Percentiles rank a stretch among this genome's conserved stretches.
phyloP scores from a whole-genome alignment of 768 basidiomycete genomes.

The Hericium coralloides region DNA sequence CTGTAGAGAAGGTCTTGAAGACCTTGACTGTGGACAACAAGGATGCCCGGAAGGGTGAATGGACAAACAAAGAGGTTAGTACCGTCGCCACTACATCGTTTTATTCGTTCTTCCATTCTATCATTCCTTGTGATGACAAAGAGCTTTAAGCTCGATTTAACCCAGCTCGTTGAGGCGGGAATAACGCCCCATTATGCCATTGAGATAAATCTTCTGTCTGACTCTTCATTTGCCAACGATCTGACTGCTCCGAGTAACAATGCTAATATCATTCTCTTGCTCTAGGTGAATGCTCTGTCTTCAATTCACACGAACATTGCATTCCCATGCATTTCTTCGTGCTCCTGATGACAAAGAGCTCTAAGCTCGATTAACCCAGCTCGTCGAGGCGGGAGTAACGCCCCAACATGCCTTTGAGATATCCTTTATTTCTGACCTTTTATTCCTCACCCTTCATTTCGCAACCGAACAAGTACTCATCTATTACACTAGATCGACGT shows the following conservation, averaged over 20 bases:
- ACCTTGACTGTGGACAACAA: constrained; percentile 70
- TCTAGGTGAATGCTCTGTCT: too few species aligned
- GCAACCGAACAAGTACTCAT: not conserved
- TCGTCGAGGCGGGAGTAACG: constrained; percentile 92
- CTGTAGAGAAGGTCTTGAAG: constrained; percentile 78
- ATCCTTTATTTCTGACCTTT: constrained; percentile 4
- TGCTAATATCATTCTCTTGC: too few species aligned
- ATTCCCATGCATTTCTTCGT: not conserved
- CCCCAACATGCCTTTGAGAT: constrained; percentile 34
- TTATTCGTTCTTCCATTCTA: not conserved
- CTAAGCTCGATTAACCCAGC: constrained; percentile 86
- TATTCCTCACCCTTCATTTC: not conserved
- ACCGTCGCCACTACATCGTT: not conserved
- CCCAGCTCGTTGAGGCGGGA: constrained; percentile 96
- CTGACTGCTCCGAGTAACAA: too few species aligned
- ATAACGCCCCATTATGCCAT: constrained; percentile 73
- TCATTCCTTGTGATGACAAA: constrained; percentile 55
- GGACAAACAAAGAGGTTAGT: constrained; percentile 94
- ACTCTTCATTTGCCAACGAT: constrained; percentile 12
- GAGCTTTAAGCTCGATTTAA: constrained; percentile 73
- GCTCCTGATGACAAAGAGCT: constrained; percentile 71
- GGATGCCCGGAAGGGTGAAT: constrained; percentile 89
- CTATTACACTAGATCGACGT: constrained; percentile 60
- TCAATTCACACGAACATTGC: too few species aligned
- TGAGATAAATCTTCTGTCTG: constrained; percentile 41